phyloP scores from a whole-genome alignment of 2,329 filamentous ascomycete genomes.

The Fusarium beomiforme region DNA sequence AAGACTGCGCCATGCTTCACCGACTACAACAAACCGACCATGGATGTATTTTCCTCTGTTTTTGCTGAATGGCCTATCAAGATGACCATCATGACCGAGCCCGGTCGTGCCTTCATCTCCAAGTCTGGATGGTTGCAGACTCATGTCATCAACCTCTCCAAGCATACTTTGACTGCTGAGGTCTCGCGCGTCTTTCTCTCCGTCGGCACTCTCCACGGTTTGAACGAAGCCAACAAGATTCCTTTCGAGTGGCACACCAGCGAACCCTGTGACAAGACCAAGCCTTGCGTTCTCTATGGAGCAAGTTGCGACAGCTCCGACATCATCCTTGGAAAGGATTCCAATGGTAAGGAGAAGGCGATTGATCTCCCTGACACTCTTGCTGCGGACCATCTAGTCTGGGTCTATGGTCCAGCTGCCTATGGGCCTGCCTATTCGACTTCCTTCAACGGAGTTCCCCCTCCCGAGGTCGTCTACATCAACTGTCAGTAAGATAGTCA shows the following conservation, averaged over 20 bases:
- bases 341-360: background rate
- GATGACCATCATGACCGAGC: background rate
- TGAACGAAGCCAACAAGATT: background rate
- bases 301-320: background rate
- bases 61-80: background rate
- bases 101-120: background rate
- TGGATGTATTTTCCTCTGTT: fast-evolving
- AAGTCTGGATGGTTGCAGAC: background rate
- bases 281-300: background rate
- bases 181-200: background rate
- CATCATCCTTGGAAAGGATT: background rate
- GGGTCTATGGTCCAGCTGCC: background rate
- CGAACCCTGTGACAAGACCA: background rate
- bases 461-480: background rate
- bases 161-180: background rate
- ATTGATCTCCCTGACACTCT: background rate
- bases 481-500: background rate
- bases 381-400: background rate
- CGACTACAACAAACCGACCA: background rate
- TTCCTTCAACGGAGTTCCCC: background rate
- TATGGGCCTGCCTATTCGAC: background rate
- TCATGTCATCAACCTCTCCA: background rate
- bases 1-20: background rate
- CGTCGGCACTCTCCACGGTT: background rate
- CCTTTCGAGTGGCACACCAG: background rate